phyloP scores from a whole-genome alignment of 2,329 filamentous ascomycete species.

The Fusarium oligoseptatum region DNA sequence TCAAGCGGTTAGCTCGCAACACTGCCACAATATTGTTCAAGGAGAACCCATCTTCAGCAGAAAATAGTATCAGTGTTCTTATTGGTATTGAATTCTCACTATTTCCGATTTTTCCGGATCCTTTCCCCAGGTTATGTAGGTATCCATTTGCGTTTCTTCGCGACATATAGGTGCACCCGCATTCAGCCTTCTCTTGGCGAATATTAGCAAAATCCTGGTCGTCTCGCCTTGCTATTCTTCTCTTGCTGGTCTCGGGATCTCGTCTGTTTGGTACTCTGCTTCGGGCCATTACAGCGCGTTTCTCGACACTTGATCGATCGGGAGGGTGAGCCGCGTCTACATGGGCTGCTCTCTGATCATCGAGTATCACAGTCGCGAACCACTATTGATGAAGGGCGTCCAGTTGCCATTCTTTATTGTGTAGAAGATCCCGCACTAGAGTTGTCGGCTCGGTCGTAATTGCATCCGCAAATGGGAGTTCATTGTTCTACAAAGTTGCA shows the following conservation, averaged over 20 bases:
- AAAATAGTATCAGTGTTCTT: not conserved
- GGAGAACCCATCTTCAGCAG: not conserved
- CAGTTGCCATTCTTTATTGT: not conserved
- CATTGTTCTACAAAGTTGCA: not conserved
- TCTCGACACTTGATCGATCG: not conserved
- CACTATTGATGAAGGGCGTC: not conserved
- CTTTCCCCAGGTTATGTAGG: not conserved
- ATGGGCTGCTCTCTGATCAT: not conserved
- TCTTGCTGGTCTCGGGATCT: not conserved
- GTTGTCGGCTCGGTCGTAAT: not conserved
- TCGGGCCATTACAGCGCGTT: not conserved
- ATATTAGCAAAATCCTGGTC: not conserved
- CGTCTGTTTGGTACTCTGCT: not conserved
- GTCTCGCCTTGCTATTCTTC: not conserved
- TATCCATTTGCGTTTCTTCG: not conserved
- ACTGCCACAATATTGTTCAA: not conserved
- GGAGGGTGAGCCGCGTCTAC: not conserved
- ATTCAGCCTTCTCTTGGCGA: not conserved
- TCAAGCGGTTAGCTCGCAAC: not conserved
- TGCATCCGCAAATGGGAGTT: not conserved
- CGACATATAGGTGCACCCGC: not conserved
- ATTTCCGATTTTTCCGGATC: not conserved
- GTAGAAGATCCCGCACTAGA: not conserved
- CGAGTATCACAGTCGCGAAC: not conserved
- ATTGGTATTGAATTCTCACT: not conserved